Evolutionary conservation across 2,329 filamentous ascomycete species (phyloP).

Genomic region (Calonectria multiphialidica): DNA sequence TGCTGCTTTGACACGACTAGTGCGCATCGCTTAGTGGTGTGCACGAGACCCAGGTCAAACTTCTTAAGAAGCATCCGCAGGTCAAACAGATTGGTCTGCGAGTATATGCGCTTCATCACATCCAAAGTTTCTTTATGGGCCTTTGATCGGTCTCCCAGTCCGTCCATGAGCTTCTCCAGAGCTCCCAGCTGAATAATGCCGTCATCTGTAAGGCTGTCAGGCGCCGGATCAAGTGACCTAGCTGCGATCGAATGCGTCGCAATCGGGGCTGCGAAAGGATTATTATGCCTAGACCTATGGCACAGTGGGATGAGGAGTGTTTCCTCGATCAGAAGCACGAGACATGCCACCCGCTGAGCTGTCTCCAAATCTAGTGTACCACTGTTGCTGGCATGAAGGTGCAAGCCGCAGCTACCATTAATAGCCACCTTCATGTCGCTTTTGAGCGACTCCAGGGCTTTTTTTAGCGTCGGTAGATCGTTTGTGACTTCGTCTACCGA

Average conservation of each 20-base stretch:
- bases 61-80: slow-evolving; percentile 34
- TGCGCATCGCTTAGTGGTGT: slow-evolving; percentile 40
- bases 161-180: slow-evolving; percentile 6
- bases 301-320: slow-evolving; percentile 37
- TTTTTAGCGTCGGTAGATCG: slow-evolving; percentile 36
- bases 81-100: slow-evolving; percentile 10
- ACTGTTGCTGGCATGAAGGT: slow-evolving; percentile 41
- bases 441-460: slow-evolving; percentile 31
- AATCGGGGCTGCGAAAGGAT: slow-evolving; percentile 21
- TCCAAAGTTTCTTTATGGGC: slow-evolving; percentile 19
- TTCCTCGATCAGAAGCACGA: slow-evolving; percentile 40
- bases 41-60: slow-evolving; percentile 36
- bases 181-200: slow-evolving; percentile 16
- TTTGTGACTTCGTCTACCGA: slow-evolving; percentile 30
- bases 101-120: slow-evolving; percentile 36
- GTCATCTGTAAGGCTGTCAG: slow-evolving; percentile 4
- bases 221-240: neutral
- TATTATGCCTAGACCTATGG: slow-evolving; percentile 33
- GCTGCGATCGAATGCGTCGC: slow-evolving; percentile 34
- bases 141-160: slow-evolving; percentile 24
- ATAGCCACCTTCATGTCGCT: slow-evolving; percentile 37
- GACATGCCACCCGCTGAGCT: slow-evolving; percentile 33
- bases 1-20: slow-evolving; percentile 40
- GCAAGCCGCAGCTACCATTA: slow-evolving; percentile 42
- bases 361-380: slow-evolving; percentile 30